phyloP scores from a whole-genome alignment of 1,284 basidiomycete species.

The Boletus sp. region DNA sequence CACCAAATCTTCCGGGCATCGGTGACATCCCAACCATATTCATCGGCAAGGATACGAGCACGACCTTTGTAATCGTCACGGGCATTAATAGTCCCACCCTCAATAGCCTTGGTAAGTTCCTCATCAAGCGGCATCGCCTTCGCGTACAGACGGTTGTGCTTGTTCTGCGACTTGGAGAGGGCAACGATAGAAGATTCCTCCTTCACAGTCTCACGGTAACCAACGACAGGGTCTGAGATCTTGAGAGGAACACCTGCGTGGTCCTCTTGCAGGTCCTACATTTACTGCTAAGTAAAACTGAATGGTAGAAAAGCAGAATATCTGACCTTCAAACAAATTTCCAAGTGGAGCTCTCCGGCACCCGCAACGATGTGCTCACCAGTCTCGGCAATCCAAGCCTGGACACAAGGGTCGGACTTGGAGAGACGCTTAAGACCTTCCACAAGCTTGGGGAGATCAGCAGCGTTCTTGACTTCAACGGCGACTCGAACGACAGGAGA shows the following conservation, averaged over 20 bases:
- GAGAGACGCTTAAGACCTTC: conserved; percentile 99
- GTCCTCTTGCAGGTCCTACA: conserved; percentile 94
- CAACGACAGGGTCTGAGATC: conserved; percentile 98
- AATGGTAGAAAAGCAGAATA: not conserved
- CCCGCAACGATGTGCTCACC: conserved; percentile 99
- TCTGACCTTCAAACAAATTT: conserved; percentile 94
- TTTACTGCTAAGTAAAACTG: not conserved
- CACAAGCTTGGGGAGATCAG: conserved; percentile 98
- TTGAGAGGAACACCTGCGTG: conserved; percentile 99
- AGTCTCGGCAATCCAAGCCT: conserved; percentile 89
- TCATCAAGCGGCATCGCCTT: conserved; percentile 94
- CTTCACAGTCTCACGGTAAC: conserved; percentile 97
- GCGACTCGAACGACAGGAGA: conserved; percentile 99
- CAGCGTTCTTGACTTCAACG: conserved; percentile 99
- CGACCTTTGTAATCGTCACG: conserved; percentile 98
- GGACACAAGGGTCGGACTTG: conserved; percentile 99
- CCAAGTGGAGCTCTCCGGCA: conserved; percentile 98
- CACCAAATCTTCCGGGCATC: conserved; percentile 99
- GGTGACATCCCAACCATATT: conserved; percentile 98
- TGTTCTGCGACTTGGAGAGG: conserved; percentile 99
- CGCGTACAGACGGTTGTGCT: conserved; percentile 98
- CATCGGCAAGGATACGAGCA: conserved; percentile 94
- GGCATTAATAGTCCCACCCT: conserved; percentile 79
- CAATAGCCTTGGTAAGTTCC: conserved; percentile 92
- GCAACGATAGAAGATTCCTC: conserved; percentile 94